Evolutionary conservation across 164 flowering plant genomes (phyloP), one percentile per base, ranked within the genome.

Genomic region (Sextonia rubra): DNA sequence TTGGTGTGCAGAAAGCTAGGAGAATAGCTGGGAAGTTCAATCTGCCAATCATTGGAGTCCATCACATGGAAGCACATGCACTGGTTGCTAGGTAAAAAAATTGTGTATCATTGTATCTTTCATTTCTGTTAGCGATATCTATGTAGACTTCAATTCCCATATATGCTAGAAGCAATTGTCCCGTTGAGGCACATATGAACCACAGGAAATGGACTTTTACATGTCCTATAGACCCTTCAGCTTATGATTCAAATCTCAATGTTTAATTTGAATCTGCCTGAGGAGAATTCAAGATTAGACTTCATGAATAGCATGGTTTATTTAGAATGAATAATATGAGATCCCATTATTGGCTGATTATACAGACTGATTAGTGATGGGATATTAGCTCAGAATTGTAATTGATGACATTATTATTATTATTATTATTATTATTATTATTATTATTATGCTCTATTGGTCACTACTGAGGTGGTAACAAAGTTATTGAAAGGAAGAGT

Each of bases 11-110:
- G 74, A 94, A 92, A 79, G 98, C 98, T 77, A 87, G 95, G 22
- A 84, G 83, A 76, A 77, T 91, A 79, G 91, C 97, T 77, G 88
- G 93, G 27, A 77, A 69, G 47, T 90, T 82, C 74, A 81, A 71
- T 71, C 78, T 92, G 44, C 97, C 98, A 64, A 83, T 94, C 3
- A 75, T 94, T 76, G 93, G 95, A 62, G 83, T 94, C 44, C 98
- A 94, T 83, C 98, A 94, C 80, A 94, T 94, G 98, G 98, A 94
- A 84, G 98, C 97, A 76, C 98, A 94, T 89, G 88, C 98, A 75
- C 73, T 94, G 30, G 97, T 94, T 32, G 97, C 95, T 67, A 90
- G 99, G 99, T 92, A 87, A 32, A 66, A 12, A 49, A 27, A 49
- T 17, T 12, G 58, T 63, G 23, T 44, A 25, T 27, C 70, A 47